Base-by-base conservation (phyloP, 768 basidiomycete genomes). In the Termitomyces sp. region DNA sequence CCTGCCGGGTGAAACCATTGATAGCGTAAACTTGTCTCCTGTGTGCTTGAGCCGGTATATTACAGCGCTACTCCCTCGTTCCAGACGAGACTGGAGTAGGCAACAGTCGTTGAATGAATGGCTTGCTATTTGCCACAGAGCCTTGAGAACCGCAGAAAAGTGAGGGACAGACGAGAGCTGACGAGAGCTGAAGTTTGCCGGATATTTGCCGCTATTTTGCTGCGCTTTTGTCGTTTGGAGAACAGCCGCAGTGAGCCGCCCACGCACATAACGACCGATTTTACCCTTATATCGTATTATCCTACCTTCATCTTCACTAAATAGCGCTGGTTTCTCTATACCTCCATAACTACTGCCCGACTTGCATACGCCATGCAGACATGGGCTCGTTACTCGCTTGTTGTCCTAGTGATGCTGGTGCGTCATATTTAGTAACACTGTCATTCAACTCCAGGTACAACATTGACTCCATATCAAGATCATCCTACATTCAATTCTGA, bases 401-500 rank as follows among this genome's bases (percentile, higher is more conserved):
- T 68, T 28, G 63, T 63, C 22, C 33, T 68, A 39, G 65, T 57
- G 33, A 60, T 66, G 32, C 39, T 68, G 28, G 67, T 68, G 52
- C 54, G 67, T 66, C 58, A 59, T 60, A n/a, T n/a, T n/a, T n/a
- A 18, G 13, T 32, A 12, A 7, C 16, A 8, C 24, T 39, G 18
- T 18, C 16, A 55, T 33, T 36, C 39, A 55, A 28, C 12, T 42
- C 40, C 28, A 32, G 11, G 16, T 18, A 32, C 39, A 42, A 4
- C 13, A 24, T 13, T 42, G n/a, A 42, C 12, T 28, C 28, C 3
- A 9, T 55, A 46, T n/a, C 24, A 66, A 78, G 76, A 70, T 77
- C 32, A 67, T 66, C 28, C 59, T 78, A 20, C 80, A 83, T 65
- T 79, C 74, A 20, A 75, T 81, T 56, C 74, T 82, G 32, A 73